Evolutionary conservation across 2,329 filamentous ascomycete genomes (phyloP), one percentile per base, ranked within the genome.

Genomic region (Bipolaris bicolor): DNA sequence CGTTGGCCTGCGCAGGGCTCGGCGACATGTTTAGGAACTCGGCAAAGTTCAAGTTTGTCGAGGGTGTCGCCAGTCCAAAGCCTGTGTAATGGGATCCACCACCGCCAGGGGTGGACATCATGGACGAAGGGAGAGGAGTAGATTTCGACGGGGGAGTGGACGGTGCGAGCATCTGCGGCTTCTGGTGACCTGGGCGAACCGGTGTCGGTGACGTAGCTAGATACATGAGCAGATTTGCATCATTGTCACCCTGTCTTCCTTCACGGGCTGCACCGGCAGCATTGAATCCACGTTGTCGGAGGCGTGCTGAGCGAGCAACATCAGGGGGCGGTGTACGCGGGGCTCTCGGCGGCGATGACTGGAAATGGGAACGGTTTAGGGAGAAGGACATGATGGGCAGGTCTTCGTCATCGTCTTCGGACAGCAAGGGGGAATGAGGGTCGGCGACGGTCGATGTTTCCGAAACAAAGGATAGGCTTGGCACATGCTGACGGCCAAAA

Each of bases 11-110:
- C 24, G 92, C 95, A 18, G 95, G 95, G 71, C 92, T 97, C 0
- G 95, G 95, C 6, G 95, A 97, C 75, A 98, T 94, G 78, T 98
- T 97, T 73, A 98, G 89, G 78, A 97, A 99, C 74, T 99, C 95
- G 50, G 92, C 87, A 79, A 98, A 96, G 79, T 98, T 96, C 77
- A 98, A 96, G 46, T 83, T 86, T 71, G 93, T 90, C 15, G 89
- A 89, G 0, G 94, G 94, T 0, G 94, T 98, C 62, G 86, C 88
- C 49, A 90, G 86, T 69, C 77, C 79, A 54, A 88, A 83, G 47
- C 83, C 83, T 43, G 89, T 77, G 69, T 87, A 89, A 37, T 72
- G 70, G 37, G 71, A 74, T 22, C 76, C 77, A 60, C 86, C 85
- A 39, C 88, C 89, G 51, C 88, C 89, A 1, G 91, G 91, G 10